Conservation (phyloP, 2,329 filamentous ascomycete species). For the Exophiala bonariae region DNA sequence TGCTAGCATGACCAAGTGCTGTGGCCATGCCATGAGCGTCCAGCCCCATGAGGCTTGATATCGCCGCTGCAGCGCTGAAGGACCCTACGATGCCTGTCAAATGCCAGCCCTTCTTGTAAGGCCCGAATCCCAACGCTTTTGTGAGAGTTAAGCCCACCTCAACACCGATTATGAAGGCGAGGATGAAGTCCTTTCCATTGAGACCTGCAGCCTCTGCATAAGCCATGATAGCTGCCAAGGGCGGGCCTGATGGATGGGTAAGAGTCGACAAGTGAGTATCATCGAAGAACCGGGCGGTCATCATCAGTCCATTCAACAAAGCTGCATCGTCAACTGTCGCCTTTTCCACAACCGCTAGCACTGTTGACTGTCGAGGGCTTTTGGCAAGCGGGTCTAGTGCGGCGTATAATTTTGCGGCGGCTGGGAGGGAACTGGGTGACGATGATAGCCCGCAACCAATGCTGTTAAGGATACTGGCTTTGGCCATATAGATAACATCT, state of each 20-base stretch:
- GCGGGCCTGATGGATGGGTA: slow-evolving; percentile 5
- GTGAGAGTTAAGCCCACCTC: slow-evolving; percentile 5
- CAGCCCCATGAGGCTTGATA: too few species aligned
- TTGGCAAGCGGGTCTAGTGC: slow-evolving; percentile 4
- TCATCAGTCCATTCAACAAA: slow-evolving; percentile 5
- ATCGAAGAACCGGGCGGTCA: slow-evolving; percentile 9
- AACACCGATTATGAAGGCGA: slow-evolving; percentile 4
- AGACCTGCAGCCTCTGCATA: slow-evolving; percentile 6
- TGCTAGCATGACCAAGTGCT: too few species aligned
- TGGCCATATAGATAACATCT: slow-evolving; percentile 5
- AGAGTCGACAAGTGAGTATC: slow-evolving; percentile 8
- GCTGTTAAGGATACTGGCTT: slow-evolving; percentile 10
- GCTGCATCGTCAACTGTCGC: slow-evolving; percentile 8
- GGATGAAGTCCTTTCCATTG: slow-evolving; percentile 2
- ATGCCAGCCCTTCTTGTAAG: slow-evolving; percentile 12
- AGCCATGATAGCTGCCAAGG: slow-evolving; percentile 4
- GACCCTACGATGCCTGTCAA: too few species aligned
- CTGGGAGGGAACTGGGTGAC: slow-evolving; percentile 1
- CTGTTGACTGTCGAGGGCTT: slow-evolving; percentile 3
- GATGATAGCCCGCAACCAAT: slow-evolving; percentile 7
- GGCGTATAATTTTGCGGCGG: slow-evolving; percentile 7
- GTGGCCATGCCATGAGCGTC: too few species aligned
- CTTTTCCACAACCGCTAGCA: slow-evolving; percentile 1
- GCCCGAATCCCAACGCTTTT: slow-evolving; percentile 4
- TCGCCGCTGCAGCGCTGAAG: too few species aligned